Conservation (phyloP, 2,329 filamentous ascomycete genomes). For the Botryotinia convoluta region DNA sequence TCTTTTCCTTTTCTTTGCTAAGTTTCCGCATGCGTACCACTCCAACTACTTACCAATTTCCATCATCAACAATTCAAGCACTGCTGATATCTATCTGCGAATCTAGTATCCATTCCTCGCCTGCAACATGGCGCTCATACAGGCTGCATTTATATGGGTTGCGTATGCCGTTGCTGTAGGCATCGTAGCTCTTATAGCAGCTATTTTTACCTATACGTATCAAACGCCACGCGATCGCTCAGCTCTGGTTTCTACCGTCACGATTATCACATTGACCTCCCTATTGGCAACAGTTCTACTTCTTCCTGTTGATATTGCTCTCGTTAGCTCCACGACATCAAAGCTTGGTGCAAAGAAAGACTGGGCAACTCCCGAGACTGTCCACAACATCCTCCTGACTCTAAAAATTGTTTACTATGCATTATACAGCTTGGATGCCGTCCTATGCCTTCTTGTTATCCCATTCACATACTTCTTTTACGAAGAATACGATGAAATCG, state of each 20-base stretch:
- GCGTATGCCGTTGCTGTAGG: slow-evolving; percentile 81
- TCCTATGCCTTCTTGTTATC: slow-evolving; percentile 84
- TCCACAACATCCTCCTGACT: slow-evolving; percentile 74
- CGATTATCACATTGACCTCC: slow-evolving; percentile 81
- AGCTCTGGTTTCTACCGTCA: slow-evolving; percentile 74
- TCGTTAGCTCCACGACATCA: slow-evolving; percentile 84
- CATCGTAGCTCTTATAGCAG: slow-evolving; percentile 72
- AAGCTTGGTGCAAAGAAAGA: slow-evolving; percentile 81
- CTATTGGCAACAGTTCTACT: slow-evolving; percentile 90
- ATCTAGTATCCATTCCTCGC: not conserved
- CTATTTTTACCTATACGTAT: slow-evolving; percentile 87
- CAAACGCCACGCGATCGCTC: slow-evolving; percentile 86
- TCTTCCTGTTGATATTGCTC: slow-evolving; percentile 90
- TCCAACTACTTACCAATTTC: not conserved
- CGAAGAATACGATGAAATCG: slow-evolving; percentile 93
- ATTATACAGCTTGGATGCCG: slow-evolving; percentile 85
- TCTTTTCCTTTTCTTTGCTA: not conserved
- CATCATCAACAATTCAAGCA: not conserved
- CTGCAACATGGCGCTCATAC: slow-evolving; percentile 56
- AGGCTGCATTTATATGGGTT: slow-evolving; percentile 91
- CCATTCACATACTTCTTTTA: slow-evolving; percentile 99
- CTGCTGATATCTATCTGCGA: not conserved
- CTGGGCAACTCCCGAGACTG: slow-evolving; percentile 83
- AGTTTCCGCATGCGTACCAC: slow-evolving; percentile 8
- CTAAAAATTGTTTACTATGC: slow-evolving; percentile 89